A percentile compares a stretch with the other conserved stretches of the same genome.
Conservation (phyloP, 2,329 filamentous ascomycete species). For the Tolypocladium pustulatum region DNA sequence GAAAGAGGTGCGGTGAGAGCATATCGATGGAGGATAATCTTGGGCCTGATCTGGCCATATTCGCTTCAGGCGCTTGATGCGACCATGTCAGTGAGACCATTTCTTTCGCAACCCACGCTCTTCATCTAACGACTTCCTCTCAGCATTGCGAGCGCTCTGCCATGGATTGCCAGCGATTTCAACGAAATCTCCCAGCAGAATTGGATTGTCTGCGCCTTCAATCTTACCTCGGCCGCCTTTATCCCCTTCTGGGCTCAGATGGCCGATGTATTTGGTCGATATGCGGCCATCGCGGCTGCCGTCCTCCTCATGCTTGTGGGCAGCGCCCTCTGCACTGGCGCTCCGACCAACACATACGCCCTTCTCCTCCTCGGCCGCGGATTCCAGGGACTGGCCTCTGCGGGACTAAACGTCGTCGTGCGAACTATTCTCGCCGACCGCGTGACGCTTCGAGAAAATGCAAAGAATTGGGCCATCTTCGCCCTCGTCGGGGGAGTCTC, state of each 20-base stretch:
- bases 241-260: conserved; percentile 57
- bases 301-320: conserved; percentile 49
- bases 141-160: conserved; percentile 25
- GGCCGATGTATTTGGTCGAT: conserved; percentile 54
- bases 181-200: conserved; percentile 48
- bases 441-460: conserved; percentile 50
- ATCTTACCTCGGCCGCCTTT: conserved; percentile 55
- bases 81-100: conserved; percentile 37
- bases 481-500: conserved; percentile 47
- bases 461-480: conserved; percentile 52
- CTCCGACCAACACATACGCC: conserved; percentile 41
- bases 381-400: conserved; percentile 50
- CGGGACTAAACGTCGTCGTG: conserved; percentile 50
- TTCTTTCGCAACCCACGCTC: neutral
- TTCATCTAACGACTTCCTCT: neutral
- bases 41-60: conserved; percentile 49
- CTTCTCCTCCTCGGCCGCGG: conserved; percentile 53
- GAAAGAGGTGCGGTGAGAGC: conserved; percentile 20
- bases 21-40: conserved; percentile 48
- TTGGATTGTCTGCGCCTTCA: conserved; percentile 62
- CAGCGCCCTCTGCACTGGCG: conserved; percentile 49
- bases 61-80: conserved; percentile 52
- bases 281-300: conserved; percentile 45
- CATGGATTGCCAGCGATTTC: conserved; percentile 55
- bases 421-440: conserved; percentile 55